A percentile compares a stretch with the other conserved stretches of the same genome.
phyloP scores from a whole-genome alignment of 306 rosid genomes.

The Rosa chinensis region DNA sequence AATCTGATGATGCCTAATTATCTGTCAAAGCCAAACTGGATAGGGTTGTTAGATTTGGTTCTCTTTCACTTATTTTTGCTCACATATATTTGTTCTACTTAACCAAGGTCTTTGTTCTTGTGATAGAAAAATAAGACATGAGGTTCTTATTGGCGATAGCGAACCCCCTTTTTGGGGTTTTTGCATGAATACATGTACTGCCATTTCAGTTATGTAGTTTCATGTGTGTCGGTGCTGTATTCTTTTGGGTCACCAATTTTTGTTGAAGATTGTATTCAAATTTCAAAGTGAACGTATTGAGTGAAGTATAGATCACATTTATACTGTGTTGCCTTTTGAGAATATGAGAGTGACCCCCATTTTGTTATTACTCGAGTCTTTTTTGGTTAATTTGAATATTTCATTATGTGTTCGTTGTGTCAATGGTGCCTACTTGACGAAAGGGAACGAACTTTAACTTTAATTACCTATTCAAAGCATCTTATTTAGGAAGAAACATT shows the following conservation, averaged over 20 bases:
- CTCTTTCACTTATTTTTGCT: slow-evolving; percentile 39
- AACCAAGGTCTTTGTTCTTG: slow-evolving; percentile 33
- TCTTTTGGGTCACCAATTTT: slow-evolving; percentile 40
- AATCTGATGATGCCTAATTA: slow-evolving; percentile 47
- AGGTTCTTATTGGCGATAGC: slow-evolving; percentile 44
- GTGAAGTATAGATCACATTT: slow-evolving; percentile 21
- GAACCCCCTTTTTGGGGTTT: slow-evolving; percentile 34
- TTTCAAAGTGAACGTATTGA: slow-evolving; percentile 30
- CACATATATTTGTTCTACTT: slow-evolving; percentile 36
- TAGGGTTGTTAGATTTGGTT: slow-evolving; percentile 45
- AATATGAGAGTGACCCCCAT: neutral
- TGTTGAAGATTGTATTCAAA: slow-evolving; percentile 41
- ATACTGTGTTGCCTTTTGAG: neutral
- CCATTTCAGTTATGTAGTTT: slow-evolving; percentile 44
- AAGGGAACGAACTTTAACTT: too few species aligned
- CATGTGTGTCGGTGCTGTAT: slow-evolving; percentile 31
- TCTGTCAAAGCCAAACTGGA: slow-evolving; percentile 22
- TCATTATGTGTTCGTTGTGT: neutral
- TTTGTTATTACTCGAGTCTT: neutral
- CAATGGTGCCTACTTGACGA: too few species aligned
- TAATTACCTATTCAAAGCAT: too few species aligned
- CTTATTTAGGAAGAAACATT: too few species aligned
- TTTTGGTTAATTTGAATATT: neutral
- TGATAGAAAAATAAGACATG: slow-evolving; percentile 46
- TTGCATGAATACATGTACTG: slow-evolving; percentile 40